Conservation (phyloP, 352 stramenopile genomes). For the Pythium myriotylum region DNA sequence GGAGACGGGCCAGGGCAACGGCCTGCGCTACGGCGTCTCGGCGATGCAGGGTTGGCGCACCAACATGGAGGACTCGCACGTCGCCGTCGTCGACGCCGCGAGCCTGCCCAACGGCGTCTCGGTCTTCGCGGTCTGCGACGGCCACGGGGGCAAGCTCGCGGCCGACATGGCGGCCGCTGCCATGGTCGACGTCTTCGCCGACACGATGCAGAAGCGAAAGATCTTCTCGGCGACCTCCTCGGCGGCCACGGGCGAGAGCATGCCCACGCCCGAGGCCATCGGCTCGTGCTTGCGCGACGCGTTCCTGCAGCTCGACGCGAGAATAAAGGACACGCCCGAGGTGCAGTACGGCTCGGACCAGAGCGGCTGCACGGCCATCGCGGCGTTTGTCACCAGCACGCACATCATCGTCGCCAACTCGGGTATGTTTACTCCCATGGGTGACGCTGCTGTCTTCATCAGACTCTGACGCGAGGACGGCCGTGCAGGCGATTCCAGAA, state of each 20-base stretch:
- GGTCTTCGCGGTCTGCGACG: conserved; percentile 83
- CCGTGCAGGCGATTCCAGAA: conserved; percentile 67
- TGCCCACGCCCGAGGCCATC: conserved; percentile 51
- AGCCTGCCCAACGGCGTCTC: conserved; percentile 51
- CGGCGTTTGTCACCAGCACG: conserved; percentile 60
- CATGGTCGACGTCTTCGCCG: conserved; percentile 40
- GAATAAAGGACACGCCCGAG: conserved; percentile 57
- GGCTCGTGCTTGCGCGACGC: conserved; percentile 59
- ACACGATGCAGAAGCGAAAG: conserved; percentile 35
- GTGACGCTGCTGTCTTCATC: too few relatives aligned
- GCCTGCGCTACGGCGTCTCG: conserved; percentile 61
- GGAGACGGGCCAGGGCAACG: conserved; percentile 48
- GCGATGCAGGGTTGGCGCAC: conserved; percentile 85
- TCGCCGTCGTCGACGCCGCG: conserved; percentile 51
- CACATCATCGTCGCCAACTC: conserved; percentile 85
- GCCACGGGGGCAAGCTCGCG: conserved; percentile 64
- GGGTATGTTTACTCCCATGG: conserved; percentile 37
- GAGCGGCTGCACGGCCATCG: conserved; percentile 80
- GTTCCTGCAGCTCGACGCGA: conserved; percentile 67
- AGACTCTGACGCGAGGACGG: not conserved
- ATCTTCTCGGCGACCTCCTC: conserved; percentile 24
- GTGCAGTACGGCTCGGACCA: conserved; percentile 57
- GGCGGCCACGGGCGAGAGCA: conserved; percentile 30
- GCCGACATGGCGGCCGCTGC: conserved; percentile 54
- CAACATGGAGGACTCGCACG: conserved; percentile 83